Conservation (phyloP, 2,329 filamentous ascomycete species). For the Talaromyces sp. region DNA sequence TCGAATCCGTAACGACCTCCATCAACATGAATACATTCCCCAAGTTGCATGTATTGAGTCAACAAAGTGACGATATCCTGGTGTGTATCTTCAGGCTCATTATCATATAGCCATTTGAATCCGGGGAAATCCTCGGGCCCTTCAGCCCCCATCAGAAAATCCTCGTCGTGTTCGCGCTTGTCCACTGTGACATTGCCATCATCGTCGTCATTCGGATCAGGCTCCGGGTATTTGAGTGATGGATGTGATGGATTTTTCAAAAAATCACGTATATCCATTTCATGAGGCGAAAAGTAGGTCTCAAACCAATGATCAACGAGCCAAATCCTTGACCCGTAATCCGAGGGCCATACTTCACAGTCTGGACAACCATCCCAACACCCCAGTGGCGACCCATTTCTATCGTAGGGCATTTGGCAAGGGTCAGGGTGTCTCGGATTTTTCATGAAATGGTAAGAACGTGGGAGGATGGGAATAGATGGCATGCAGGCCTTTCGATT, state of each 20-base stretch:
- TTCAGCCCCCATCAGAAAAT: not conserved
- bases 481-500: not conserved
- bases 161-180: not conserved
- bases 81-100: not conserved
- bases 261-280: not conserved
- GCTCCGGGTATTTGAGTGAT: not conserved
- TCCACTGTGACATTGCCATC: not conserved
- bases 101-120: not conserved
- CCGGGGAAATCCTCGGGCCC: not conserved
- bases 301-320: slow-evolving; percentile 5
- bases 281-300: not conserved
- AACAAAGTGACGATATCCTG: not conserved
- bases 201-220: not conserved
- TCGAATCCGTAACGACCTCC: not conserved
- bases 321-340: not conserved
- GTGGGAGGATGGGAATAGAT: not conserved
- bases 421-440: not conserved
- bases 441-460: not conserved
- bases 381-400: not conserved
- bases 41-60: not conserved
- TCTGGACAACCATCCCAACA: slow-evolving; percentile 13
- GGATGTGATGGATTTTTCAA: not conserved
- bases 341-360: not conserved
- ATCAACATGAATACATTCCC: not conserved
- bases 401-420: not conserved